Percentiles rank a stretch among this genome's conserved stretches.
Conservation (phyloP, 2,329 filamentous ascomycete species). For the Penicillium freii region DNA sequence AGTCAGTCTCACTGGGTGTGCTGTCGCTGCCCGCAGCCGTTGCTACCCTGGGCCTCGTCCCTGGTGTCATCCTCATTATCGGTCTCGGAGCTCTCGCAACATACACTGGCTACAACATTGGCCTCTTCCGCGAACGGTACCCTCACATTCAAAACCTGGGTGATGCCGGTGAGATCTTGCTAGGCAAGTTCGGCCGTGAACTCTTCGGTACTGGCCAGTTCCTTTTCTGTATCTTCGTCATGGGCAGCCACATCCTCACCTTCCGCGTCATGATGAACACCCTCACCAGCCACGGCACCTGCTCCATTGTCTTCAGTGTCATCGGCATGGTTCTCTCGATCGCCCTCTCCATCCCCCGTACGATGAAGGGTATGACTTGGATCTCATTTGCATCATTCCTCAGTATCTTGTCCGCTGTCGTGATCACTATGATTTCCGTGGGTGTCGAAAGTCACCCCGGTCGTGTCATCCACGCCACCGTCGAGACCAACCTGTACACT, state of each 20-base stretch:
- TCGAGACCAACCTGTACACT: slow-evolving; percentile 49
- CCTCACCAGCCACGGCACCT: slow-evolving; percentile 60
- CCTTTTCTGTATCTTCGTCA: slow-evolving; percentile 66
- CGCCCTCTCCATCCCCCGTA: slow-evolving; percentile 50
- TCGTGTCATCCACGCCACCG: slow-evolving; percentile 38
- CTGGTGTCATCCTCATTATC: slow-evolving; percentile 54
- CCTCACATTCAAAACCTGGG: slow-evolving; percentile 65
- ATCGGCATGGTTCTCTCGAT: slow-evolving; percentile 59
- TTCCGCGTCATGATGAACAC: slow-evolving; percentile 68
- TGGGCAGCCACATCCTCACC: slow-evolving; percentile 67
- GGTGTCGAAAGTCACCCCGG: slow-evolving; percentile 51
- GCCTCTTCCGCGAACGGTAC: slow-evolving; percentile 56
- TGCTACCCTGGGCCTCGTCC: slow-evolving; percentile 24
- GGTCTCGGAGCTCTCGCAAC: slow-evolving; percentile 55
- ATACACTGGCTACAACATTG: slow-evolving; percentile 61
- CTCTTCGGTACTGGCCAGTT: slow-evolving; percentile 61
- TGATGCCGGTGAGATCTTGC: slow-evolving; percentile 63
- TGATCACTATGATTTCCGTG: slow-evolving; percentile 66
- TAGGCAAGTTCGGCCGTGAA: slow-evolving; percentile 61
- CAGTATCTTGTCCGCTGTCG: slow-evolving; percentile 62
- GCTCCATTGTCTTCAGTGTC: slow-evolving; percentile 62
- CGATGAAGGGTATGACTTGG: slow-evolving; percentile 62
- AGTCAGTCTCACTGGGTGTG: slow-evolving; percentile 28
- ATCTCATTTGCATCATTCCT: slow-evolving; percentile 61
- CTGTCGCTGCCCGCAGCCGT: slow-evolving; percentile 23